These are phyloP conservation scores for Mallotus nudiflorus DNA, from an alignment of 345 rosid genomes.

Conservation along the genomic window DNA sequence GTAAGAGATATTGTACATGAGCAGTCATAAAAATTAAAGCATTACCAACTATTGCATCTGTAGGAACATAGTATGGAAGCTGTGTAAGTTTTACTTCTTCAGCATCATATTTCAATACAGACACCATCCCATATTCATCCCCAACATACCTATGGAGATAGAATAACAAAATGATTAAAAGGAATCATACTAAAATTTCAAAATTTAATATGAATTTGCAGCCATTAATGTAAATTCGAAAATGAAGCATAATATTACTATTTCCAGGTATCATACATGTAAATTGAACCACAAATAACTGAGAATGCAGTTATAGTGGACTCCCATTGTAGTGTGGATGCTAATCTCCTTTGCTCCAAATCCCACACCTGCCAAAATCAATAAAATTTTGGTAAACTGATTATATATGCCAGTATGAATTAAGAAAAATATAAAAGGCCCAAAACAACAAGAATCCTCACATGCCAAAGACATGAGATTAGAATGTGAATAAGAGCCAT, in stretches of 20 bases:
- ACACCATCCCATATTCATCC: constrained; percentile 33
- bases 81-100: constrained; percentile 16
- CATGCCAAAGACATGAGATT: background rate
- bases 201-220: background rate
- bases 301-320: constrained; percentile 33
- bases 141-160: constrained; percentile 26
- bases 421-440: background rate
- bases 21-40: background rate
- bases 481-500: background rate
- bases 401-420: background rate
- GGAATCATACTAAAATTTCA: background rate
- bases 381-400: background rate
- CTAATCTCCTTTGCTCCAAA: constrained; percentile 26
- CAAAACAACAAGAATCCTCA: background rate
- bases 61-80: constrained; percentile 26
- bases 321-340: constrained; percentile 28
- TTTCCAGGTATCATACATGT: constrained; percentile 23
- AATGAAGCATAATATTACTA: background rate
- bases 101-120: constrained; percentile 22
- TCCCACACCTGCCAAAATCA: constrained; percentile 31
- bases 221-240: background rate
- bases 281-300: constrained; percentile 23
- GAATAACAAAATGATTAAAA: background rate
- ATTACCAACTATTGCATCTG: constrained; percentile 25
- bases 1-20: background rate